Percentiles rank a stretch among this genome's conserved stretches.
These are phyloP conservation scores for Aspergillus melleus DNA, from an alignment of 2,329 filamentous ascomycete genomes.

Conservation along the genomic window DNA sequence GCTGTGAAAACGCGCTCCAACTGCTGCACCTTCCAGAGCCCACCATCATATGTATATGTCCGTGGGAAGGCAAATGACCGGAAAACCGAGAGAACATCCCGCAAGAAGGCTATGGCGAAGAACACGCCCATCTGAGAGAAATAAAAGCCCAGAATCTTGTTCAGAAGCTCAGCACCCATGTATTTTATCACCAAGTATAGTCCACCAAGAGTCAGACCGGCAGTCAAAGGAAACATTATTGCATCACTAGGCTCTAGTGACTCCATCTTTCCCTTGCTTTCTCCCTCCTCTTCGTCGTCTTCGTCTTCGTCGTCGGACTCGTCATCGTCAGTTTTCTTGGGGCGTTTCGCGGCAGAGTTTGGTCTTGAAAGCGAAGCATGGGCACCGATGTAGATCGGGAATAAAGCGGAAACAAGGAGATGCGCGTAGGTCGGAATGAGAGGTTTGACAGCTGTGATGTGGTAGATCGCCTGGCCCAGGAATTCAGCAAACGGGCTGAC, in stretches of 20 bases:
- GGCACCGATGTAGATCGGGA: constrained; percentile 80
- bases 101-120: constrained; percentile 70
- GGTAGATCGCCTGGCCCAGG: constrained; percentile 44
- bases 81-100: constrained; percentile 66
- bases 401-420: constrained; percentile 68
- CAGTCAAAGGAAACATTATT: constrained; percentile 78
- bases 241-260: constrained; percentile 76
- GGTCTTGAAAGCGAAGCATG: constrained; percentile 84
- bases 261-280: constrained; percentile 56
- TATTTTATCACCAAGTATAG: constrained; percentile 90
- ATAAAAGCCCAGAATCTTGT: constrained; percentile 79
- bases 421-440: constrained; percentile 60
- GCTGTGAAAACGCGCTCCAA: constrained; percentile 31
- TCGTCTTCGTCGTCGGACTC: constrained; percentile 51
- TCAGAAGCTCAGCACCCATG: constrained; percentile 76
- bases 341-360: constrained; percentile 69
- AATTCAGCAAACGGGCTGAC: constrained; percentile 40
- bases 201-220: constrained; percentile 68
- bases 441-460: constrained; percentile 45
- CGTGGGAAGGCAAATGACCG: constrained; percentile 71
- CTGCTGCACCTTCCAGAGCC: constrained; percentile 49
- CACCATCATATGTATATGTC: constrained; percentile 59
- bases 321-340: constrained; percentile 51
- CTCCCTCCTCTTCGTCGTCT: constrained; percentile 39
- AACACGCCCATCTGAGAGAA: constrained; percentile 79